Evolutionary conservation across 805 yeast genomes (phyloP).

Genomic region (Suhomyces vadensis): DNA sequence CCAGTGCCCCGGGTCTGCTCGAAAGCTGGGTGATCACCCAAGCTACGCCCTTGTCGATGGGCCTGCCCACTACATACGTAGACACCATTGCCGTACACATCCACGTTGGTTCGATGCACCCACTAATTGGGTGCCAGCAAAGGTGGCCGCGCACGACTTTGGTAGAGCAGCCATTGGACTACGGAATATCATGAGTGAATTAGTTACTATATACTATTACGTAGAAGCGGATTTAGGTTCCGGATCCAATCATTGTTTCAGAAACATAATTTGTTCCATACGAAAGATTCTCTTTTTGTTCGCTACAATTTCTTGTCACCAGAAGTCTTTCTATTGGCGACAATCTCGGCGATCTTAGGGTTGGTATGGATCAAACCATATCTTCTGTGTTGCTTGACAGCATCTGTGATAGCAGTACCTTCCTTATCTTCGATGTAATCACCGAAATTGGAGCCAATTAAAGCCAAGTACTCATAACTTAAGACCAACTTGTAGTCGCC

Average conservation of each 20-base stretch:
- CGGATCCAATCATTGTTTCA: too few species aligned
- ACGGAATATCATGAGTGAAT: too few species aligned
- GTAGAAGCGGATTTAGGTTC: too few species aligned
- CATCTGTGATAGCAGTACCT: conserved; percentile 38
- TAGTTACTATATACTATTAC: background rate
- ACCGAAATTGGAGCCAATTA: conserved; percentile 52
- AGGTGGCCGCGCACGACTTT: background rate
- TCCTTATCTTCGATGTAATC: conserved; percentile 37
- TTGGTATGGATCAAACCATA: conserved; percentile 59
- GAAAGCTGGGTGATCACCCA: background rate
- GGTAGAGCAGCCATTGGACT: too few species aligned
- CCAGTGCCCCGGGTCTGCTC: background rate
- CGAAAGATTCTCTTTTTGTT: too few species aligned
- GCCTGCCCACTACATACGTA: background rate
- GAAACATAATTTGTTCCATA: too few species aligned
- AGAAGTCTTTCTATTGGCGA: conserved; percentile 35
- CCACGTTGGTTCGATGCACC: too few species aligned
- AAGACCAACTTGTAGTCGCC: conserved; percentile 46
- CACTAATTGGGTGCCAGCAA: background rate
- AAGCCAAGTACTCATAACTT: conserved; percentile 55
- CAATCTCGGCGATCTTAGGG: conserved; percentile 41
- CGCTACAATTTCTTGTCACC: conserved; percentile 6
- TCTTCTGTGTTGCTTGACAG: conserved; percentile 64
- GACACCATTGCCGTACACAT: too few species aligned
- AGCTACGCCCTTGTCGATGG: background rate